Conservation (phyloP, 345 rosid genomes). For the Populus ilicifolia region DNA sequence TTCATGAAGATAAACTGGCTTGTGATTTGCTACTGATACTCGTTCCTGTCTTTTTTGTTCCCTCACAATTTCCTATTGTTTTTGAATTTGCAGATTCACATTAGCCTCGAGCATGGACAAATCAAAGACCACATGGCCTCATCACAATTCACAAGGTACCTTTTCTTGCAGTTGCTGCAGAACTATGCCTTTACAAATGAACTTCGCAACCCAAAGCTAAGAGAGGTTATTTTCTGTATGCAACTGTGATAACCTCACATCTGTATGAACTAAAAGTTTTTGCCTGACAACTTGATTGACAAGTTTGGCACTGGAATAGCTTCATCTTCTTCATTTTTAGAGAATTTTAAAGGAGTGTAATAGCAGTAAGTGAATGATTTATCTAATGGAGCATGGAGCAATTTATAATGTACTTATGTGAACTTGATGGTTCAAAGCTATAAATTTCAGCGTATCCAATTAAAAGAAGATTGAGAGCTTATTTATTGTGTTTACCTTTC, state of each 20-base stretch:
- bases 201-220: neutral
- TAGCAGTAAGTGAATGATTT: no score
- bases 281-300: neutral
- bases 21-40: neutral
- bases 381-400: no score
- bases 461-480: neutral
- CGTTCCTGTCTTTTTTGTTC: neutral
- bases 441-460: neutral
- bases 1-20: neutral
- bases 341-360: no score
- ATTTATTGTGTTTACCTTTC: neutral
- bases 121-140: neutral
- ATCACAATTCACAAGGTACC: neutral
- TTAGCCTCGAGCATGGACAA: neutral
- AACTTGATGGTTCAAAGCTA: neutral
- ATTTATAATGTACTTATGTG: no score
- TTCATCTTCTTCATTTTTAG: no score
- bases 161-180: conserved; percentile 1
- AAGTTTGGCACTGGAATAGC: neutral
- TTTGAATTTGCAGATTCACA: neutral
- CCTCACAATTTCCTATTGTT: neutral
- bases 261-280: neutral
- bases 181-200: no score
- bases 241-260: neutral
- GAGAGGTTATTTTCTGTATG: neutral